phyloP scores from a whole-genome alignment of 495 filamentous ascomycete genomes.

The Coniosporium apollinis region DNA sequence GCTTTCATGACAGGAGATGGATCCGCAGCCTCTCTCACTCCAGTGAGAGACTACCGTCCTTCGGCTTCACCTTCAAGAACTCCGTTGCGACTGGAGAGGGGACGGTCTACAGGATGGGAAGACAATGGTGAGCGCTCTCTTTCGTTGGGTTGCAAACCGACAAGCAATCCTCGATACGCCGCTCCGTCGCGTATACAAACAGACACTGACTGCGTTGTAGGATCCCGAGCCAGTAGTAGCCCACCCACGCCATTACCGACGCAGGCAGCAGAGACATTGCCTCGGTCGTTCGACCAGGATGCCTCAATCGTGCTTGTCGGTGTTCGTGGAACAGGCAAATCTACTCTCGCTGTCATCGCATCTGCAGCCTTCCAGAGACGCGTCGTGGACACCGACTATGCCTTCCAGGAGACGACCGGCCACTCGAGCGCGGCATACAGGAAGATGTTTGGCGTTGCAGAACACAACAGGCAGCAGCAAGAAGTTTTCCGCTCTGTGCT shows the following conservation, averaged over 20 bases:
- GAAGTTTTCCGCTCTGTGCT: conserved; percentile 50
- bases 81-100: no score
- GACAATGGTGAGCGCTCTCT: no score
- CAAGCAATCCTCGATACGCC: no score
- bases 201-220: conserved; percentile 1
- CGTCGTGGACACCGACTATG: conserved; percentile 54
- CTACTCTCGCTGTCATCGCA: conserved; percentile 61
- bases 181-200: no score
- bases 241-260: conserved; percentile 3
- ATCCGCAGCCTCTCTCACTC: no score
- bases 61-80: no score
- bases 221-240: conserved; percentile 5
- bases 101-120: no score
- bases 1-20: no score
- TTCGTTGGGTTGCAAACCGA: no score
- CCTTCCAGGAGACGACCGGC: conserved; percentile 51
- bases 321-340: conserved; percentile 59
- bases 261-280: conserved; percentile 1
- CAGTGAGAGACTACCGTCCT: no score
- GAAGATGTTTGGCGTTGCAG: conserved; percentile 38
- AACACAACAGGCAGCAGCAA: conserved; percentile 44
- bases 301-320: conserved; percentile 63
- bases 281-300: conserved; percentile 34
- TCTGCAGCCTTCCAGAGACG: conserved; percentile 51
- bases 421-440: conserved; percentile 43